Evolutionary conservation across 345 rosid genomes (phyloP), one percentile per base, ranked within the genome.

Genomic region (Microthlaspi erraticum): DNA sequence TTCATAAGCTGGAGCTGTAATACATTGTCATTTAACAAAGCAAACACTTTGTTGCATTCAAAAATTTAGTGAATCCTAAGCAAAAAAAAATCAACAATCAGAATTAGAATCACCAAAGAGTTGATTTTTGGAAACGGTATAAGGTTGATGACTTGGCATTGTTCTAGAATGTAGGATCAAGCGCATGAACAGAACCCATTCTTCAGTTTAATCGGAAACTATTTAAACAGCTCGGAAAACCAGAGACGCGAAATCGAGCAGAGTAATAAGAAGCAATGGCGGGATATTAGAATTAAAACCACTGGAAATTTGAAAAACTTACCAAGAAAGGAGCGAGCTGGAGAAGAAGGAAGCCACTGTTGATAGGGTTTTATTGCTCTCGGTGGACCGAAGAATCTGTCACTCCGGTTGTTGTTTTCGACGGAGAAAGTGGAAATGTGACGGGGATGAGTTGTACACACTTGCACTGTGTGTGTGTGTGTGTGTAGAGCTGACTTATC

Each of bases 281-380:
- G 67, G 72, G 70, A 63, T 13, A 44, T 34, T 5, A 6, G 10
- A 23, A 42, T 4, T 2, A 16, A 41, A 73, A 73, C 67, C 67
- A n/a, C n/a, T n/a, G n/a, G n/a, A 0, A 7, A 12, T 29, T 13
- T 42, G 45, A 43, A 43, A 9, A 34, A 37, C 38, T 44, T 44
- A 74, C 68, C 73, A 74, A 13, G 73, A 69, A 60, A 60, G 64
- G 19, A 67, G 49, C 50, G 68, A 74, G 57, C 52, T 60, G 11
- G 73, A 74, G 63, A 74, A 51, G 78, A 68, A 74, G 5, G 73
- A 74, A 53, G 73, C 68, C 73, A 57, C 62, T 34, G 65, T 72
- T 29, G 1, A 36, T 58, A 20, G 53, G 64, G 41, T 13, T 59
- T 59, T 38, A 16, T 7, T 18, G 12, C 41, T 8, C 60, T 59